Base-by-base conservation (phyloP, 139 green algal genomes). In the Pseudopediastrum boryanum region DNA sequence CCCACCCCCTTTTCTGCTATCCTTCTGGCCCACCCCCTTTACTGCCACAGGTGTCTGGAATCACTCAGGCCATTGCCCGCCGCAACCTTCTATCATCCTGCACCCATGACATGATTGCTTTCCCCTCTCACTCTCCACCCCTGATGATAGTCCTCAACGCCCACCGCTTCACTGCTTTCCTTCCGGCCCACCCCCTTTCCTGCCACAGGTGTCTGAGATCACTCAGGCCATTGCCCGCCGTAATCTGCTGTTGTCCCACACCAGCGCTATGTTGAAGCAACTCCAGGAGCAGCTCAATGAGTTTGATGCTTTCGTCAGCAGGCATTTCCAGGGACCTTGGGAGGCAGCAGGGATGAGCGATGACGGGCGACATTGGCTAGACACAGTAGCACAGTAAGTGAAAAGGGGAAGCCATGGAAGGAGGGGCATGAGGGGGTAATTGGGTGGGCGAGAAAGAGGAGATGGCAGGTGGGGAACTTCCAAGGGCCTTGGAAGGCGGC, bases 241-340 rank as follows among this genome's bases (percentile, higher is more conserved):
- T 31, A 83, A 83, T 41, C 4, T 61, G 31, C 67, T 83, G 67
- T 44, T 83, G 33, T n/a, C 66, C 0, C 67, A 77, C 44, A 43
- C 36, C 13, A 25, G 23, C 1, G 77, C 67, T 13, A 43, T 67
- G 2, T 56, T 83, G 42, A 41, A 56, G 29, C 50, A 72, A 43
- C 25, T 70, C 56, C 67, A 77, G 54, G 25, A 65, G 10, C 42
- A 71, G 66, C 67, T 78, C 35, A 56, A 77, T 41, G 56, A 33
- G 9, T 33, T 77, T 2, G 77, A 83, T 44, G 77, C 54, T 1
- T 83, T 83, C 35, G 67, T 83, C 13, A 56, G 52, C 19, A 38
- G 63, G 36, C 66, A 83, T 67, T 77, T 83, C 51, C n/a, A 61
- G 41, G 52, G 66, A 23, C 77, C 77, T 2, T 77, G 66, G 77